A percentile compares a stretch with the other conserved stretches of the same genome.
phyloP scores from a whole-genome alignment of 345 rosid genomes.

The Salix arbutifolia region DNA sequence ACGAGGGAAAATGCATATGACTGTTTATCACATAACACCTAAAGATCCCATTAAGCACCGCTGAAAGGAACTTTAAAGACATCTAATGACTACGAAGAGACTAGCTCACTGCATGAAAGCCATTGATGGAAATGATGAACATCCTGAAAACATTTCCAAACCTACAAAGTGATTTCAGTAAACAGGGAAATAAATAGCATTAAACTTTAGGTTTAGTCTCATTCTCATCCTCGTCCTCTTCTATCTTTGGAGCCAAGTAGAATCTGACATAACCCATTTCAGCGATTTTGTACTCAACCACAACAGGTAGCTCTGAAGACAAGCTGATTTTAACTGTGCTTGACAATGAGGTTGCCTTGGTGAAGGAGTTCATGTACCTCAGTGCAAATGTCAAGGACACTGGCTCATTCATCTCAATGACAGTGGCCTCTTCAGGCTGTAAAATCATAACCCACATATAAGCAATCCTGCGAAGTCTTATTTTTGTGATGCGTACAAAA shows the following conservation, averaged over 20 bases:
- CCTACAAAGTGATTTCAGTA: neutral
- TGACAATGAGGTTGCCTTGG: constrained; percentile 90
- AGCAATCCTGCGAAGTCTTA: neutral
- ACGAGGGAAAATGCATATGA: neutral
- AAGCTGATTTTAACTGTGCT: constrained; percentile 77
- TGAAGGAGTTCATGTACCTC: constrained; percentile 96
- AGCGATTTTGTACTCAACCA: constrained; percentile 96
- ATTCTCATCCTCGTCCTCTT: constrained; percentile 92
- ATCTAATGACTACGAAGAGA: neutral
- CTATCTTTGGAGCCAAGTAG: constrained; percentile 98
- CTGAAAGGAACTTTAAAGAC: neutral
- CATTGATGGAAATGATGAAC: neutral
- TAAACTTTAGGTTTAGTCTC: constrained; percentile 55
- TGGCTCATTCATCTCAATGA: constrained; percentile 90
- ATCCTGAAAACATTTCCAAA: neutral
- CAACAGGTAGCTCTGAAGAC: constrained; percentile 94
- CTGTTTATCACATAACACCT: neutral
- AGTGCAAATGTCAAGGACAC: constrained; percentile 86
- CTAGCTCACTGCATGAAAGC: neutral
- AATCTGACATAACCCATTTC: constrained; percentile 94
- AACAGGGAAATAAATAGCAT: neutral
- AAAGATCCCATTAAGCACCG: neutral
- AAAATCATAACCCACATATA: constrained; percentile 11
- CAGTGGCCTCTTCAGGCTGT: constrained; percentile 92
- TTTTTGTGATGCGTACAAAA: too few species aligned